Evolutionary conservation across 2,329 filamentous ascomycete genomes (phyloP).

Genomic region (Cercospora nicotianae): DNA sequence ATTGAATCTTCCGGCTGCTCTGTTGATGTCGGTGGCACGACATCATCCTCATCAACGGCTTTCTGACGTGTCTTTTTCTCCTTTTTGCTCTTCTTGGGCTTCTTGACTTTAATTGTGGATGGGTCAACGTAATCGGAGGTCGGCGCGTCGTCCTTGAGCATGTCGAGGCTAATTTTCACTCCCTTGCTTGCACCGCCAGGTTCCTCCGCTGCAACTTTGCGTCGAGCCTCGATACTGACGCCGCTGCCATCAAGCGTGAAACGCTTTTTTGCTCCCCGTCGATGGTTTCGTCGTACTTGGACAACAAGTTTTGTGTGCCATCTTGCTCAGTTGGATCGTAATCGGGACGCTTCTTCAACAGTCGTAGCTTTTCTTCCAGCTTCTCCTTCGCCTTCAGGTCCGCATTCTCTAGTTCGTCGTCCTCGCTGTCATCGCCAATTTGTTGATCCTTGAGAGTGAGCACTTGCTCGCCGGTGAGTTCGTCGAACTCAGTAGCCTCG

Average conservation of each 20-base stretch:
- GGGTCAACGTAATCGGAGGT: slow-evolving; percentile 85
- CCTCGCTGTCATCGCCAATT: slow-evolving; percentile 76
- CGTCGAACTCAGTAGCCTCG: slow-evolving; percentile 76
- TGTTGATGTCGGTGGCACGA: slow-evolving; percentile 44
- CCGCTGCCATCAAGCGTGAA: slow-evolving; percentile 85
- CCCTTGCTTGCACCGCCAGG: slow-evolving; percentile 62
- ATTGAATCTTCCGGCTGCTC: slow-evolving; percentile 53
- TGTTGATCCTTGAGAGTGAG: slow-evolving; percentile 92
- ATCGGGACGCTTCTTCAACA: slow-evolving; percentile 85
- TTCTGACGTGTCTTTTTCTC: slow-evolving; percentile 70
- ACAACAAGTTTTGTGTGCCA: slow-evolving; percentile 67
- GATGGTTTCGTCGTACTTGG: slow-evolving; percentile 96
- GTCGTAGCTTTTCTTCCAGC: slow-evolving; percentile 71
- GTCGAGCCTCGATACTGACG: slow-evolving; percentile 63
- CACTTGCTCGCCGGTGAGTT: slow-evolving; percentile 74
- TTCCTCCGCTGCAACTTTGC: slow-evolving; percentile 42
- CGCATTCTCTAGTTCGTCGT: slow-evolving; percentile 83
- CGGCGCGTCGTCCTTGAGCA: slow-evolving; percentile 63
- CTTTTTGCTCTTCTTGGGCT: slow-evolving; percentile 80
- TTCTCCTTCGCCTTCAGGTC: slow-evolving; percentile 70
- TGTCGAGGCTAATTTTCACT: slow-evolving; percentile 75
- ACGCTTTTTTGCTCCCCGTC: slow-evolving; percentile 81
- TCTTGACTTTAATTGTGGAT: slow-evolving; percentile 88
- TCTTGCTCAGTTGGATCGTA: slow-evolving; percentile 82
- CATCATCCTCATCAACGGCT: slow-evolving; percentile 59